A percentile compares a stretch with the other conserved stretches of the same genome.
These are phyloP conservation scores for Petunia hybrid DNA, from an alignment of 305 asterid species.

Conservation along the genomic window DNA sequence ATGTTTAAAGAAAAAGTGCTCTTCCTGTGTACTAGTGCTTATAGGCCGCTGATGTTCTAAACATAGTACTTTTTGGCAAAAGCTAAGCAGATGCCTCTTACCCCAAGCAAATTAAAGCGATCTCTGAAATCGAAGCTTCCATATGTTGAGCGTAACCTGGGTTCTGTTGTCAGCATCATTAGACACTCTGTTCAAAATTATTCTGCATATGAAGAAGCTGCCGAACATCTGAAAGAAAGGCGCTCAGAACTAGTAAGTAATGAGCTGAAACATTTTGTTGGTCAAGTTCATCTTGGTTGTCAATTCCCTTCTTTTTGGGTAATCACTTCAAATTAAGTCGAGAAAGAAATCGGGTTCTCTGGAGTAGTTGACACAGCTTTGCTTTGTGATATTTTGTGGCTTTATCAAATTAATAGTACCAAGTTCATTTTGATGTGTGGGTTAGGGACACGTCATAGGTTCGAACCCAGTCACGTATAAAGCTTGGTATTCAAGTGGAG, in stretches of 20 bases:
- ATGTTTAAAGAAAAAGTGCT: constrained; percentile 25
- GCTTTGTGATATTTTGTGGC: neutral
- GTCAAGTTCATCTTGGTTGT: neutral
- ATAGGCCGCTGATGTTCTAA: constrained; percentile 1
- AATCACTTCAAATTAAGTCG: neutral
- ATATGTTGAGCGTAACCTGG: constrained; percentile 81
- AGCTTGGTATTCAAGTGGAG: no score
- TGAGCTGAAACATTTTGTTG: constrained; percentile 23
- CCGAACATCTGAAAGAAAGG: constrained; percentile 63
- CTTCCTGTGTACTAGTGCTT: constrained; percentile 35
- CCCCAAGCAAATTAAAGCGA: constrained; percentile 63
- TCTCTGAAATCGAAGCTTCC: constrained; percentile 79
- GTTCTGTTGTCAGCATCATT: constrained; percentile 77
- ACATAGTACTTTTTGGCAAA: constrained; percentile 39
- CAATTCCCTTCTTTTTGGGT: neutral
- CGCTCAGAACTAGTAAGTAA: constrained; percentile 65
- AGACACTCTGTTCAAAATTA: constrained; percentile 84
- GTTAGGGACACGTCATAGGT: no score
- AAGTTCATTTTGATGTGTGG: neutral
- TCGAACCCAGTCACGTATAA: no score
- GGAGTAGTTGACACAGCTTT: neutral
- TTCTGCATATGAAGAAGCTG: constrained; percentile 77
- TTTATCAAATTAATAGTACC: neutral
- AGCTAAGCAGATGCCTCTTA: constrained; percentile 96
- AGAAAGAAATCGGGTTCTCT: neutral